Evolutionary conservation across 2,329 filamentous ascomycete genomes (phyloP).

Genomic region (Raffaelea albimanens): DNA sequence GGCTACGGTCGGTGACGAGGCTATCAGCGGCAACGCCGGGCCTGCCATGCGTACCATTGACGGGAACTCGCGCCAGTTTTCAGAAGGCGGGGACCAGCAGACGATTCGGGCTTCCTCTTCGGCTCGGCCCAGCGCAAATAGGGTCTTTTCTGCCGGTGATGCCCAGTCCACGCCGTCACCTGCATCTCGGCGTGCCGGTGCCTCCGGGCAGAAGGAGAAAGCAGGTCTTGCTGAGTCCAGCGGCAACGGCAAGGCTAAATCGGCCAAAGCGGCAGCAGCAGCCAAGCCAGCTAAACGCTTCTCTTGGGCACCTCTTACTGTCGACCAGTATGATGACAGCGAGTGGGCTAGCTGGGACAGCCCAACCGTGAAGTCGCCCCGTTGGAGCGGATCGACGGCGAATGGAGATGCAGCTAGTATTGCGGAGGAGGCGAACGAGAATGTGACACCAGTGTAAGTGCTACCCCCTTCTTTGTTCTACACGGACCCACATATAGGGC

Average conservation of each 20-base stretch:
- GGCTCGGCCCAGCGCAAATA: slow-evolving; percentile 27
- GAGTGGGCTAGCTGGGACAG: slow-evolving; percentile 59
- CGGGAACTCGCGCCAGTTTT: slow-evolving; percentile 18
- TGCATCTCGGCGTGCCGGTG: slow-evolving; percentile 5
- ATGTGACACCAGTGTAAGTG: slow-evolving; percentile 39
- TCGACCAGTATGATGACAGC: slow-evolving; percentile 49
- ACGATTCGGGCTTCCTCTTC: slow-evolving; percentile 34
- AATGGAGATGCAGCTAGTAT: slow-evolving; percentile 34
- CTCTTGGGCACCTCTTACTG: slow-evolving; percentile 49
- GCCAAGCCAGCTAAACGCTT: slow-evolving; percentile 42
- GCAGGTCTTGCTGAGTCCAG: not conserved
- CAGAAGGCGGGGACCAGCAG: slow-evolving; percentile 13
- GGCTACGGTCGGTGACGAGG: slow-evolving; percentile 92
- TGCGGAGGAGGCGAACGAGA: slow-evolving; percentile 38
- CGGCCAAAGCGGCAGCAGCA: slow-evolving; percentile 18
- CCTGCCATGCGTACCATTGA: slow-evolving; percentile 21
- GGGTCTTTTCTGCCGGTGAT: slow-evolving; percentile 26
- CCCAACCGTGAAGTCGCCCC: slow-evolving; percentile 38
- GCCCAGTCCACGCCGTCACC: slow-evolving; percentile 19
- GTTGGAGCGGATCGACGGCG: slow-evolving; percentile 56
- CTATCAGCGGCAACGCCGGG: slow-evolving; percentile 43
- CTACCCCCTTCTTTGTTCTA: not conserved
- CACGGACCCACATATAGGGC: not conserved
- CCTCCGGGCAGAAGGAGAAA: not conserved
- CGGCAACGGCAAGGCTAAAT: not conserved